These are phyloP conservation scores for Sporothrix brunneoviolacea DNA, from an alignment of 2,329 filamentous ascomycete species.

Conservation along the genomic window DNA sequence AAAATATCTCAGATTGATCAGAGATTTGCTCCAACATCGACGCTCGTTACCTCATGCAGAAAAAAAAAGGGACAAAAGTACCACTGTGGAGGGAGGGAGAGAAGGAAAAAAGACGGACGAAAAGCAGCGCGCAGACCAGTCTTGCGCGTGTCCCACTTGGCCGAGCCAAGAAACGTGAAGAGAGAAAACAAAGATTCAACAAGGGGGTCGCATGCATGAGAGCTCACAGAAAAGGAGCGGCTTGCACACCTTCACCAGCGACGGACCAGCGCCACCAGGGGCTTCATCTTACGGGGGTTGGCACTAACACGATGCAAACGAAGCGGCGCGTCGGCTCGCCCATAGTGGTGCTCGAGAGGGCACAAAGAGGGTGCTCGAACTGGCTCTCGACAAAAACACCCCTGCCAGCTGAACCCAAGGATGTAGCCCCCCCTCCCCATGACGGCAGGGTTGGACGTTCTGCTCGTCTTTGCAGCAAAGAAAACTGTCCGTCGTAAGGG, in stretches of 20 bases:
- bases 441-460: no score
- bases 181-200: no score
- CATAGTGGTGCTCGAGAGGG: no score
- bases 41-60: neutral
- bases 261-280: no score
- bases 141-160: no score
- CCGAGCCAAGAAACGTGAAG: no score
- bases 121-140: no score
- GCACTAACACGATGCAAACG: neutral
- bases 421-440: neutral
- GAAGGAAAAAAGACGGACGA: neutral
- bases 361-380: no score
- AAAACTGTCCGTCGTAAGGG: neutral
- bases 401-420: conserved; percentile 15
- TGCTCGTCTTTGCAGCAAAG: neutral
- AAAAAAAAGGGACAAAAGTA: neutral
- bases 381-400: no score
- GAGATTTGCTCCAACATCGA: neutral
- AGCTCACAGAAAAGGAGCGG: no score
- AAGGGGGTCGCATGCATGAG: no score
- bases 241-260: no score
- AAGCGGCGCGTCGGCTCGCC: neutral
- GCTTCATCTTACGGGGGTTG: neutral
- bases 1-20: neutral
- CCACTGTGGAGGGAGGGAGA: neutral